Conservation (phyloP, 2,329 filamentous ascomycete species). For the Botrytis cinerea region DNA sequence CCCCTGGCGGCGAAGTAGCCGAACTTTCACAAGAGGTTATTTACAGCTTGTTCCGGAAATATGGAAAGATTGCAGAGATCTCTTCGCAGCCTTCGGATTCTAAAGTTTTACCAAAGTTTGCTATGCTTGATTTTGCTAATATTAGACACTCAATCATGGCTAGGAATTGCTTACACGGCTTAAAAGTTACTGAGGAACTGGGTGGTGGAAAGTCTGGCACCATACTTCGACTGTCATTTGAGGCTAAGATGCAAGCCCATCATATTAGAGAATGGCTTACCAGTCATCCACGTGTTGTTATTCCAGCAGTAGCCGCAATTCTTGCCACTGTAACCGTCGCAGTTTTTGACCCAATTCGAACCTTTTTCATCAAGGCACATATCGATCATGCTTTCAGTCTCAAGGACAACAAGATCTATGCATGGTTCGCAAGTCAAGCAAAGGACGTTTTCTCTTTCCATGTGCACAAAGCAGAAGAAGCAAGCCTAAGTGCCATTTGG, state of each 20-base stretch:
- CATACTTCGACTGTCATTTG: conserved; percentile 78
- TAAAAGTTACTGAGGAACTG: conserved; percentile 64
- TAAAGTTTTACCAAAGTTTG: conserved; percentile 79
- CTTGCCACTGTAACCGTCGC: conserved; percentile 81
- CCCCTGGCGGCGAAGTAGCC: conserved; percentile 68
- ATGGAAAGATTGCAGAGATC: conserved; percentile 90
- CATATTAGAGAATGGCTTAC: conserved; percentile 87
- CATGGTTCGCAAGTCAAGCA: conserved; percentile 78
- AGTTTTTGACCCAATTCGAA: conserved; percentile 91
- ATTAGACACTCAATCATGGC: conserved; percentile 46
- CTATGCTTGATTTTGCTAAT: conserved; percentile 73
- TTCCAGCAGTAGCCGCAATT: conserved; percentile 79
- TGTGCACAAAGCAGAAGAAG: conserved; percentile 59
- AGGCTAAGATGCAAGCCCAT: conserved; percentile 73
- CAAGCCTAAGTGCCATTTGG: conserved; percentile 69
- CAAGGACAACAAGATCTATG: conserved; percentile 70
- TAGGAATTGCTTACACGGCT: conserved; percentile 77
- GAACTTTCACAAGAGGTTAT: conserved; percentile 85
- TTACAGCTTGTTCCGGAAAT: conserved; percentile 83
- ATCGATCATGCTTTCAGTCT: conserved; percentile 77
- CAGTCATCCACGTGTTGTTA: conserved; percentile 75
- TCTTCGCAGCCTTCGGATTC: conserved; percentile 80
- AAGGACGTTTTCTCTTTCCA: conserved; percentile 65
- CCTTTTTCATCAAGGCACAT: conserved; percentile 87
- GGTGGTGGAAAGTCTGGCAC: conserved; percentile 79